phyloP scores from a whole-genome alignment of 495 filamentous ascomycete genomes.

The Staphylotrichum longicolle region DNA sequence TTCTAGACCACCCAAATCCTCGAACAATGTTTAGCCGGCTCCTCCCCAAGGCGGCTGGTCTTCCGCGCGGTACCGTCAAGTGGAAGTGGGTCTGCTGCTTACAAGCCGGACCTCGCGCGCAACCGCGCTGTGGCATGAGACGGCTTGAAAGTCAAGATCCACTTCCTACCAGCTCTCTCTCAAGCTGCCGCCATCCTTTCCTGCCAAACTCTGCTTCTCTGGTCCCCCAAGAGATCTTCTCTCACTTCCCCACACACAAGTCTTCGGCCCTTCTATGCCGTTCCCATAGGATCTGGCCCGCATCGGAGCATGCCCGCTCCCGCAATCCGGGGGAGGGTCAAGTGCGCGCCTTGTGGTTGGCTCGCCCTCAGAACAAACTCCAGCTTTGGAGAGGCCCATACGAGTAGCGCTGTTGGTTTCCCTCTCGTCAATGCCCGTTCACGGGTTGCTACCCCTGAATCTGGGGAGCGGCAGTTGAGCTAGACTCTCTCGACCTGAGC shows the following conservation, averaged over 20 bases:
- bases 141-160: constrained; percentile 4
- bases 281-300: not conserved
- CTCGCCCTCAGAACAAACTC: not conserved
- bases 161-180: not conserved
- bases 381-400: not conserved
- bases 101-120: constrained; percentile 1
- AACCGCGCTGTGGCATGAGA: not conserved
- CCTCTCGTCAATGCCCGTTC: not conserved
- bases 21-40: not conserved
- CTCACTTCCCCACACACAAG: constrained; percentile 3
- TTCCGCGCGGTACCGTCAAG: constrained; percentile 7
- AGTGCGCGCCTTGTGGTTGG: not conserved
- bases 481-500: not conserved
- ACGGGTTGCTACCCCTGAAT: not conserved
- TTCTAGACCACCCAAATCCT: too few relatives aligned
- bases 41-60: not conserved
- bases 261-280: constrained; percentile 8
- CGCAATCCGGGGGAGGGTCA: not conserved
- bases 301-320: not conserved
- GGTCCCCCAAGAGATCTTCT: not conserved
- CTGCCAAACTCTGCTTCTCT: not conserved
- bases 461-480: not conserved
- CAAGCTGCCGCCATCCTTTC: not conserved
- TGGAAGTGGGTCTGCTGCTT: not conserved
- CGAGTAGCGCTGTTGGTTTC: not conserved